A percentile compares a stretch with the other conserved stretches of the same genome.
Conservation (phyloP, 306 rosid genomes). For the Vigna radiata region DNA sequence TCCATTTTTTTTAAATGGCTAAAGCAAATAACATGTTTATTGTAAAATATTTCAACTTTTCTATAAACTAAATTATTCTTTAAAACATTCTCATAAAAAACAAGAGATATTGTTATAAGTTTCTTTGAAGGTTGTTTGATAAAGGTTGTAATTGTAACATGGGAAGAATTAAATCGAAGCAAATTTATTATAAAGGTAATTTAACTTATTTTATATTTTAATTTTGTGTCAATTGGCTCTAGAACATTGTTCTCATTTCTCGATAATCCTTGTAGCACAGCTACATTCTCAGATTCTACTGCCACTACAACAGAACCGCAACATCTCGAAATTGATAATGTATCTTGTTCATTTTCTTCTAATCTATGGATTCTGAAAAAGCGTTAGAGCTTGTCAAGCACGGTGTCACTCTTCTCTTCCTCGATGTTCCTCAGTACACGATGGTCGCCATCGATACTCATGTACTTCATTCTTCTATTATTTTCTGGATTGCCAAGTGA, state of each 20-base stretch:
- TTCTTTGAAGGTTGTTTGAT: too few relatives aligned
- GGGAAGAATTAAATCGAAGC: too few relatives aligned
- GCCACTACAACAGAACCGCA: neutral
- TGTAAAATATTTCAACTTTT: too few relatives aligned
- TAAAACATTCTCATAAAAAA: too few relatives aligned
- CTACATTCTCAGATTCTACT: neutral
- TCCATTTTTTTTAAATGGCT: too few relatives aligned
- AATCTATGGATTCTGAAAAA: slow-evolving; percentile 58
- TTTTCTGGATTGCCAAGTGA: neutral
- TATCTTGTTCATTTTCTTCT: neutral
- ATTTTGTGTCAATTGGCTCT: neutral
- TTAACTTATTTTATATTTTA: too few relatives aligned
- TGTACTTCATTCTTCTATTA: slow-evolving; percentile 41
- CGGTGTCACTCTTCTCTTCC: slow-evolving; percentile 78
- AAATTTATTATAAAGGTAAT: too few relatives aligned
- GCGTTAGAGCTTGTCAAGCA: slow-evolving; percentile 77
- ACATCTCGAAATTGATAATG: neutral
- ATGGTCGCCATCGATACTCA: slow-evolving; percentile 86
- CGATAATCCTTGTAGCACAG: neutral
- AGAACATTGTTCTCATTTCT: neutral
- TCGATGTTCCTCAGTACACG: slow-evolving; percentile 84
- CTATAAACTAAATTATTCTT: too few relatives aligned
- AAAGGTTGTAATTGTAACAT: too few relatives aligned
- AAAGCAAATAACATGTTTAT: too few relatives aligned
- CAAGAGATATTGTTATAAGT: too few relatives aligned